Evolutionary conservation across 2,329 filamentous ascomycete species (phyloP).

Genomic region (Nemania abortiva): DNA sequence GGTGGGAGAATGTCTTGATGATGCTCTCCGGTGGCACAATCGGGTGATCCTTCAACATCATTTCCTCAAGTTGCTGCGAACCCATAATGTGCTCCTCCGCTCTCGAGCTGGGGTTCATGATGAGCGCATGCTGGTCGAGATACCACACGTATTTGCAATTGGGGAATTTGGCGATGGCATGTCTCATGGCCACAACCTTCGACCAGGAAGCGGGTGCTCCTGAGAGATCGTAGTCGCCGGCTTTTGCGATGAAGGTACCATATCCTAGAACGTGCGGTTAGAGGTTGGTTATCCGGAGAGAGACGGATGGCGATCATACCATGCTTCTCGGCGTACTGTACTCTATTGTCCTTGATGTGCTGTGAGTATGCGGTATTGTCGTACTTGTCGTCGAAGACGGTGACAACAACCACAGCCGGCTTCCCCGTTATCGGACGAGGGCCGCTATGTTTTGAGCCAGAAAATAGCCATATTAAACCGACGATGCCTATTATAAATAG

Average conservation of each 20-base stretch:
- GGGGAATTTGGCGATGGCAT: conserved; percentile 85
- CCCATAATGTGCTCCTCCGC: conserved; percentile 80
- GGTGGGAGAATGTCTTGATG: conserved; percentile 90
- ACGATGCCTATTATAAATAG: conserved; percentile 67
- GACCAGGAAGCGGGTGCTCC: conserved; percentile 75
- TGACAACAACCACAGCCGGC: conserved; percentile 81
- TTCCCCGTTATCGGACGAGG: conserved; percentile 61
- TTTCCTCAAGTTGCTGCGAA: conserved; percentile 72
- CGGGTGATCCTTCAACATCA: conserved; percentile 87
- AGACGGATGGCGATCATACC: conserved; percentile 64
- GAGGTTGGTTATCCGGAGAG: too few relatives aligned
- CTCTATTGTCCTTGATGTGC: conserved; percentile 83
- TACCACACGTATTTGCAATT: conserved; percentile 87
- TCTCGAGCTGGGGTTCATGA: conserved; percentile 82
- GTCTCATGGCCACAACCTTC: conserved; percentile 85
- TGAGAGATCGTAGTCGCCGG: conserved; percentile 79
- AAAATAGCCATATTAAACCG: conserved; percentile 71
- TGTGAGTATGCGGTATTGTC: conserved; percentile 76
- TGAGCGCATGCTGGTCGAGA: conserved; percentile 84
- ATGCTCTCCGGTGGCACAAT: conserved; percentile 96
- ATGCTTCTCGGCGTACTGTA: conserved; percentile 86
- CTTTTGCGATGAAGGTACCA: conserved; percentile 81
- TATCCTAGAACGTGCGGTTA: conserved; percentile 72
- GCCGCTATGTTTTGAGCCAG: conserved; percentile 52
- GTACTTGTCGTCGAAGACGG: conserved; percentile 77